Conservation (phyloP, 73 alveolate species). For the Loxodes magnus region DNA sequence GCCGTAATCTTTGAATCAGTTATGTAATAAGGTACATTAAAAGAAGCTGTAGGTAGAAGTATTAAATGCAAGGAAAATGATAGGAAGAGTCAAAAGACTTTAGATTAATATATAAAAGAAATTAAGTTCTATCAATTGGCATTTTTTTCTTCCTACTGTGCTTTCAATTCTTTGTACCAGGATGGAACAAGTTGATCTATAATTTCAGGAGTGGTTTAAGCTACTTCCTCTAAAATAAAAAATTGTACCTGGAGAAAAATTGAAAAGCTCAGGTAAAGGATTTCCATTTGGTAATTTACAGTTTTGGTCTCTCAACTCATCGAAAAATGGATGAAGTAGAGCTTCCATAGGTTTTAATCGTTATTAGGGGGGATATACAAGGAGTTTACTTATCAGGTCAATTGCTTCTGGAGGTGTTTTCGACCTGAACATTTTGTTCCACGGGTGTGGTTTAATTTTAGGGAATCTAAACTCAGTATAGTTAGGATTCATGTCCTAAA, state of each 20-base stretch:
- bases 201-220: constrained; percentile 18
- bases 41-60: too few species aligned
- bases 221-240: constrained; percentile 17
- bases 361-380: constrained; percentile 55
- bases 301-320: constrained; percentile 64
- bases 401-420: constrained; percentile 47
- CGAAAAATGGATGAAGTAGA: constrained; percentile 61
- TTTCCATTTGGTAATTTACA: constrained; percentile 48
- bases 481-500: constrained; percentile 71
- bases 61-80: too few species aligned
- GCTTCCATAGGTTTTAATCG: constrained; percentile 60
- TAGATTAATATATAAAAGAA: too few species aligned
- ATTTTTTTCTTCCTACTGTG: too few species aligned
- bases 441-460: constrained; percentile 68
- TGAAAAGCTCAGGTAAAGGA: constrained; percentile 27
- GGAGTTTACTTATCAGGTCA: constrained; percentile 42
- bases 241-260: constrained; percentile 25
- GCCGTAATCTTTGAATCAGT: too few species aligned
- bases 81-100: too few species aligned
- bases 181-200: constrained; percentile 17
- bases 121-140: too few species aligned
- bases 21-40: too few species aligned
- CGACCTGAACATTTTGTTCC: constrained; percentile 61
- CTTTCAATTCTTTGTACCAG: too few species aligned
- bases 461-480: constrained; percentile 82